A percentile compares a stretch with the other conserved stretches of the same genome.
Conservation (phyloP, 176 grass and related monocot species). For the Musa beccarii region DNA sequence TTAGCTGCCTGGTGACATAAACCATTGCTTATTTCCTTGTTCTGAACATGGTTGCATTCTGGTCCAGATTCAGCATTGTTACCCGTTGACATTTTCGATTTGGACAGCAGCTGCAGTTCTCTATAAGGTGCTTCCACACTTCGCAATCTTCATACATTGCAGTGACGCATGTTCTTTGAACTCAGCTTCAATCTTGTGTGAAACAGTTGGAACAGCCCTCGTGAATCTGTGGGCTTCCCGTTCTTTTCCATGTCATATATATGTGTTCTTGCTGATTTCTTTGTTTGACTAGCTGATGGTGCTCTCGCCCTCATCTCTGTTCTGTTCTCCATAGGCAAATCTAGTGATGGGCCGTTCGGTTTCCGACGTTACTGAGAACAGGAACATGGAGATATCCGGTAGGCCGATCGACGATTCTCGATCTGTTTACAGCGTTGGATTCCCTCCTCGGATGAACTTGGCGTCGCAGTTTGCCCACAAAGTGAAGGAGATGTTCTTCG, state of each 20-base stretch:
- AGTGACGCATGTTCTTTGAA: too few species aligned
- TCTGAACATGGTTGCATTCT: background rate
- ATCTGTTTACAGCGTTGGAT: background rate
- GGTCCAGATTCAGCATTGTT: background rate
- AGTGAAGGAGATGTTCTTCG: conserved; percentile 7
- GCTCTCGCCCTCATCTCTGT: too few species aligned
- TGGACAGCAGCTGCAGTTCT: background rate
- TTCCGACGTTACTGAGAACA: background rate
- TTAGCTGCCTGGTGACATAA: too few species aligned
- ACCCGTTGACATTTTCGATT: background rate
- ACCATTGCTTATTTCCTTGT: background rate
- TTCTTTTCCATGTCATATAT: too few species aligned
- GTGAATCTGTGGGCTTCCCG: too few species aligned
- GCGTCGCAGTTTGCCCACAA: background rate
- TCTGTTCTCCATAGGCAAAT: too few species aligned
- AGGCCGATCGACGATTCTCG: background rate
- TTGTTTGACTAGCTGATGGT: too few species aligned
- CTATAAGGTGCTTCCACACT: background rate
- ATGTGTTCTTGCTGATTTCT: too few species aligned
- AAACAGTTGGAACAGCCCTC: too few species aligned
- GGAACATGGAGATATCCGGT: background rate
- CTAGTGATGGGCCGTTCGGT: too few species aligned
- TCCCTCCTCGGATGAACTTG: background rate
- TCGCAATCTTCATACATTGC: background rate
- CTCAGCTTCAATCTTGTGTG: too few species aligned